Evolutionary conservation across 1,284 basidiomycete species (phyloP).

Genomic region (Retiboletus flavoniger): DNA sequence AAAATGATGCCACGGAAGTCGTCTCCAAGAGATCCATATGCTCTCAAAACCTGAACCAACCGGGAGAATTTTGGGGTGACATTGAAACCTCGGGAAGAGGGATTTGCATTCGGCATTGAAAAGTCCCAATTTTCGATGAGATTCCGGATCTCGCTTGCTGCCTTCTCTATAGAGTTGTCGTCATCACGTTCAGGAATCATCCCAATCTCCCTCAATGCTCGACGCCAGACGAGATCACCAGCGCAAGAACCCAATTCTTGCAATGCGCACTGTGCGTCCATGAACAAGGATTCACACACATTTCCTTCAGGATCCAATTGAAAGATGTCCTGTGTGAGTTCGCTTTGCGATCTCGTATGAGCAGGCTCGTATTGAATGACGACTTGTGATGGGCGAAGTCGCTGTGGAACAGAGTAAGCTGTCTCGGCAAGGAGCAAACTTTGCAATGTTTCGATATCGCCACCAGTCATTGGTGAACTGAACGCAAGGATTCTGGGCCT

Average conservation of each 20-base stretch:
- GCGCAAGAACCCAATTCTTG: conserved; percentile 61
- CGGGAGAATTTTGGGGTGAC: conserved; percentile 62
- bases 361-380: conserved; percentile 39
- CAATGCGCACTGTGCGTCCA: conserved; percentile 45
- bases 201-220: conserved; percentile 41
- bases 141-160: conserved; percentile 36
- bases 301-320: conserved; percentile 40
- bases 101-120: conserved; percentile 56
- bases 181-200: conserved; percentile 33
- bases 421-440: conserved; percentile 38
- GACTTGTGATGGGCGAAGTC: conserved; percentile 36
- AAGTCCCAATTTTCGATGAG: conserved; percentile 57
- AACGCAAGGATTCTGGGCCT: conserved; percentile 48
- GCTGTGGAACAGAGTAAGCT: conserved; percentile 34
- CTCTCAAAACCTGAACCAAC: conserved; percentile 55
- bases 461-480: conserved; percentile 30
- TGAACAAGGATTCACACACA: conserved; percentile 43
- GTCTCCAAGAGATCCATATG: conserved; percentile 50
- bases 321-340: conserved; percentile 38
- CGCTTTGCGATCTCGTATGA: conserved; percentile 27
- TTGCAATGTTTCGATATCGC: conserved; percentile 42
- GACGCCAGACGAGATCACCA: conserved; percentile 63
- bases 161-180: conserved; percentile 29
- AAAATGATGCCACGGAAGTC: conserved; percentile 64
- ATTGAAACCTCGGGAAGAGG: conserved; percentile 55